A percentile compares a stretch with the other conserved stretches of the same genome.
These are phyloP conservation scores for Alternaria ethzedia DNA, from an alignment of 2,329 filamentous ascomycete species.

Conservation along the genomic window DNA sequence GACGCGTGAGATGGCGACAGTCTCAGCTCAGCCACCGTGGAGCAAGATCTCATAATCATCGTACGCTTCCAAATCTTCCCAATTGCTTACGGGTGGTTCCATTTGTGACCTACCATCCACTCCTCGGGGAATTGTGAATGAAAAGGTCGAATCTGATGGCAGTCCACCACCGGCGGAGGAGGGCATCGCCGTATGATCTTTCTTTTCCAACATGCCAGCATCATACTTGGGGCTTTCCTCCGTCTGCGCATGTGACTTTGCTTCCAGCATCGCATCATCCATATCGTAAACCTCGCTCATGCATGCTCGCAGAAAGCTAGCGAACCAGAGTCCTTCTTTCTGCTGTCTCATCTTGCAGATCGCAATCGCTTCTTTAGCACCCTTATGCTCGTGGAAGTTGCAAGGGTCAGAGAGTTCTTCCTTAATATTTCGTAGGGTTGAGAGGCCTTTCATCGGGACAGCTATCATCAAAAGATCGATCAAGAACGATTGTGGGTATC, in stretches of 20 bases:
- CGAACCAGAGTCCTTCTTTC: neutral
- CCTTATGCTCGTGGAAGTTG: neutral
- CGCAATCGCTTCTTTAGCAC: neutral
- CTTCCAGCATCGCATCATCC: neutral
- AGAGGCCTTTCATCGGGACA: fast-evolving
- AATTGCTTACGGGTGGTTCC: neutral
- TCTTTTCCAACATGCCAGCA: neutral
- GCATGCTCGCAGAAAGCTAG: neutral
- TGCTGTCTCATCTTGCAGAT: neutral
- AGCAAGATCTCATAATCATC: neutral
- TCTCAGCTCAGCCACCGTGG: neutral
- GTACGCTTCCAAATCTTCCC: neutral
- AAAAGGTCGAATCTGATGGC: too few species aligned
- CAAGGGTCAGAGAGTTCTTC: neutral
- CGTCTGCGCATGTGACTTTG: neutral
- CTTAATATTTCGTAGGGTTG: neutral
- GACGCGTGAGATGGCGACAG: neutral
- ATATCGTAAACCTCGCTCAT: neutral
- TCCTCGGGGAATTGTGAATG: neutral
- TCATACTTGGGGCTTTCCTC: neutral
- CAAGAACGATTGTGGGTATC: too few species aligned
- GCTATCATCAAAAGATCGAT: neutral
- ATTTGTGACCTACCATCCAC: neutral
- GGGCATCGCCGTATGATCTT: neutral
- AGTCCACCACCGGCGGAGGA: neutral